Conservation (phyloP, 305 asterid genomes). For the Plantago lanceolata region DNA sequence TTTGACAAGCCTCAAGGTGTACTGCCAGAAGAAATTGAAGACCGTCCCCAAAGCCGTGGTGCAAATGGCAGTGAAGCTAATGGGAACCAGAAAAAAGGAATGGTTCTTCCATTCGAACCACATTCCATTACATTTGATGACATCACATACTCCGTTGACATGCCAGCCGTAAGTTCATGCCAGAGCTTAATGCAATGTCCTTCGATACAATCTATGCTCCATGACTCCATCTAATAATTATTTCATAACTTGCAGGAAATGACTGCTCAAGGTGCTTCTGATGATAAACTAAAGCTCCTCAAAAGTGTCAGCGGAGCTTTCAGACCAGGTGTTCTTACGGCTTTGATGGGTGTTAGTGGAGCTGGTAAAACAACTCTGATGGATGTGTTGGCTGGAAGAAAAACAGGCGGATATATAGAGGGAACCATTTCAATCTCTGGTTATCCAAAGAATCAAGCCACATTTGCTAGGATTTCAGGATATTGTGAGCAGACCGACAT, state of each 20-base stretch:
- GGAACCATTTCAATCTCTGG: conserved; percentile 58
- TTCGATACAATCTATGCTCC: not conserved
- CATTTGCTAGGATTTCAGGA: conserved; percentile 69
- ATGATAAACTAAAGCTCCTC: conserved; percentile 48
- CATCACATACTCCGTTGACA: conserved; percentile 57
- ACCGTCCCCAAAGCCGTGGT: conserved; percentile 8
- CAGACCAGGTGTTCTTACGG: conserved; percentile 79
- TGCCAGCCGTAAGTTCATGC: conserved; percentile 53
- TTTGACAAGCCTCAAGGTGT: conserved; percentile 43
- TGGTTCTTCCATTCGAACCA: conserved; percentile 73
- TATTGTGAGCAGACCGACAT: conserved; percentile 75
- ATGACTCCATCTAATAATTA: not conserved
- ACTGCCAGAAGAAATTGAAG: conserved; percentile 30
- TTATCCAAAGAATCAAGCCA: conserved; percentile 54
- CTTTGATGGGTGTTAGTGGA: conserved; percentile 78
- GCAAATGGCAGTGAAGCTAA: conserved; percentile 19
- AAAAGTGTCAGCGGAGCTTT: conserved; percentile 73
- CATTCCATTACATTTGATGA: conserved; percentile 61
- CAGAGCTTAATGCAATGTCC: not conserved
- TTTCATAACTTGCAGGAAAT: conserved; percentile 42
- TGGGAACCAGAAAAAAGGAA: conserved; percentile 36
- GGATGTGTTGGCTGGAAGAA: conserved; percentile 75
- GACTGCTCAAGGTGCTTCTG: conserved; percentile 50
- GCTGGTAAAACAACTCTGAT: conserved; percentile 77
- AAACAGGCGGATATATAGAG: conserved; percentile 66